Evolutionary conservation across 2,329 filamentous ascomycete species (phyloP).

Genomic region (Sporothrix phasma): DNA sequence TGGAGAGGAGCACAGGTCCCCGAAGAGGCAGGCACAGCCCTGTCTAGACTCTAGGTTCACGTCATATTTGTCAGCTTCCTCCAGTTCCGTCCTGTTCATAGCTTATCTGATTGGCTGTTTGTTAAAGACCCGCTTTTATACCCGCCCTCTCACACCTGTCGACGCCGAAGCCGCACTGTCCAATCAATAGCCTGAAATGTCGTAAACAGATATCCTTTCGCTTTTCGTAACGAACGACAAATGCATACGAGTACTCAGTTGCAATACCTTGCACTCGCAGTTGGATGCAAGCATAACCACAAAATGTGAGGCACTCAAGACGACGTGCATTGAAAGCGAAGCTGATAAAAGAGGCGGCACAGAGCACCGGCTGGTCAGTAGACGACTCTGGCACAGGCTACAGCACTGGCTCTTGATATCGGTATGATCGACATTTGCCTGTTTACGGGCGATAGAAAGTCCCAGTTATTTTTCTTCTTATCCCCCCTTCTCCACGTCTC

Average conservation of each 20-base stretch:
- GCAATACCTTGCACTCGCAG: too few species aligned
- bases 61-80: not conserved
- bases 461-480: not conserved
- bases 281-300: too few species aligned
- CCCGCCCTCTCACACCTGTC: slow-evolving; percentile 1
- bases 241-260: too few species aligned
- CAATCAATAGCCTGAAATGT: not conserved
- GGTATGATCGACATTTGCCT: not conserved
- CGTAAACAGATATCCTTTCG: too few species aligned
- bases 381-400: too few species aligned
- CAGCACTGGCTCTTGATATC: not conserved
- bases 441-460: not conserved
- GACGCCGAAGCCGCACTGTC: slow-evolving; percentile 13
- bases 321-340: too few species aligned
- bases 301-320: too few species aligned
- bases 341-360: too few species aligned
- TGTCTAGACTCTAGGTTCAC: not conserved
- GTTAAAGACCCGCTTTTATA: not conserved
- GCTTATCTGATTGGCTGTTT: not conserved
- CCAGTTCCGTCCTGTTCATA: not conserved
- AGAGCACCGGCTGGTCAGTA: too few species aligned
- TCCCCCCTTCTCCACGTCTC: not conserved
- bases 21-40: slow-evolving; percentile 6
- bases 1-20: not conserved
- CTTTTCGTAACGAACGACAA: too few species aligned